A percentile compares a stretch with the other conserved stretches of the same genome.
Conservation (phyloP, 805 yeast species). For the Sugiyamaella smithiae region DNA sequence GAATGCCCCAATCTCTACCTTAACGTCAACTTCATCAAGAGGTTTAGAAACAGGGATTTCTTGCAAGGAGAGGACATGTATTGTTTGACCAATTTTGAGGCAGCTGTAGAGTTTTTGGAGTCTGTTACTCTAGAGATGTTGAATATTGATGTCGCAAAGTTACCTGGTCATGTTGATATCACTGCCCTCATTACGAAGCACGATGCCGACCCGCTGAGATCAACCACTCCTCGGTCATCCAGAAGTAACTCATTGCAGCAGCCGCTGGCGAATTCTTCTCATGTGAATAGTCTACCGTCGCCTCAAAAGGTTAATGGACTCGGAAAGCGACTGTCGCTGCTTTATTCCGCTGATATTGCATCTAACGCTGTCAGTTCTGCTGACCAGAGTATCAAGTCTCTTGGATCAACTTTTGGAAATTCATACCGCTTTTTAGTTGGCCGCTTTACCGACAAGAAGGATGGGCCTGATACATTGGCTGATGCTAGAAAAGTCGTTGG, state of each 20-base stretch:
- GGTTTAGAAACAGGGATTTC: slow-evolving; percentile 37
- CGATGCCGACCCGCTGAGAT: slow-evolving; percentile 13
- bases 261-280: slow-evolving; percentile 10
- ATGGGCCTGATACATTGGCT: slow-evolving; percentile 25
- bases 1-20: slow-evolving; percentile 35
- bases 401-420: slow-evolving; percentile 35
- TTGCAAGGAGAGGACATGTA: slow-evolving; percentile 40
- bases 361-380: slow-evolving; percentile 26
- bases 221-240: slow-evolving; percentile 21
- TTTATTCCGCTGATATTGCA: slow-evolving; percentile 31
- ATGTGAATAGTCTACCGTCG: slow-evolving; percentile 9
- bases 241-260: slow-evolving; percentile 22
- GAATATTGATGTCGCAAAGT: slow-evolving; percentile 26
- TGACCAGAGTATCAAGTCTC: slow-evolving; percentile 31
- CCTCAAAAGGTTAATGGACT: background rate
- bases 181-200: slow-evolving; percentile 16
- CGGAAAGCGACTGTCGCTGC: slow-evolving; percentile 13
- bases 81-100: slow-evolving; percentile 44
- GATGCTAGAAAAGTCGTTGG: slow-evolving; percentile 27
- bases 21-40: slow-evolving; percentile 37
- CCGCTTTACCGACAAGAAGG: slow-evolving; percentile 22
- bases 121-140: slow-evolving; percentile 33
- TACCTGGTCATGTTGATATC: slow-evolving; percentile 19
- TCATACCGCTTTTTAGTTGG: slow-evolving; percentile 33
- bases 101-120: slow-evolving; percentile 39